Evolutionary conservation across 2,329 filamentous ascomycete species (phyloP), one percentile per base, ranked within the genome.

Genomic region (Endocalyx cinctus): DNA sequence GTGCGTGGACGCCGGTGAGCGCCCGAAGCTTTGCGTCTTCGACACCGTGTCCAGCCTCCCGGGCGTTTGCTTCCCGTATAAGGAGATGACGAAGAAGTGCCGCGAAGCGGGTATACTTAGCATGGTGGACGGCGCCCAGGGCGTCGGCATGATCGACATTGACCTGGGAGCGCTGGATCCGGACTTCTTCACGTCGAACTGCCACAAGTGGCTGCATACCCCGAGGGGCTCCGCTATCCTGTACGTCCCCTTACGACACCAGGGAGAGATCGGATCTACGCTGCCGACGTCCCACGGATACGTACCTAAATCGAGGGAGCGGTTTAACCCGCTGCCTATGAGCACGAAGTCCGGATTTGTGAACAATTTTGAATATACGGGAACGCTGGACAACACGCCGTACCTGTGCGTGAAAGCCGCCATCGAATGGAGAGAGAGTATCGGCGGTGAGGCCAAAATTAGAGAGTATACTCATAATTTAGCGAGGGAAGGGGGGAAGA

Each of bases 111-210:
- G 74, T 0, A 64, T 96, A 4, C 54, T 90, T 34, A 88, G 82
- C 47, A 65, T 87, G 14, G 67, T 96, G 23, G 90, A 97, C 55
- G 89, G 77, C 12, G 90, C 90, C 0, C 90, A 97, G 59, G 82
- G 83, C 1, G 64, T 94, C 16, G 90, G 90, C 2, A 83, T 92
- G 59, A 70, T 95, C 6, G 67, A 73, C 1, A 58, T 96, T 6
- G 76, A 94, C 57, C 61, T 96, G 11, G 43, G 54, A 0, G 57
- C 62, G 4, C 63, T 88, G 3, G 75, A 88, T 42, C 81, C 87
- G 0, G 89, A 96, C 58, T 96, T 94, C 63, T 86, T 94, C 52
- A 74, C 90, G 11, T 82, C 73, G 35, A 96, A 96, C 57, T 86
- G 80, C 48, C 86, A 94, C 66, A 94, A 94, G 66, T 97, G 90